Evolutionary conservation across 1,284 basidiomycete species (phyloP).

Genomic region (Cryptococcus deneoformans): DNA sequence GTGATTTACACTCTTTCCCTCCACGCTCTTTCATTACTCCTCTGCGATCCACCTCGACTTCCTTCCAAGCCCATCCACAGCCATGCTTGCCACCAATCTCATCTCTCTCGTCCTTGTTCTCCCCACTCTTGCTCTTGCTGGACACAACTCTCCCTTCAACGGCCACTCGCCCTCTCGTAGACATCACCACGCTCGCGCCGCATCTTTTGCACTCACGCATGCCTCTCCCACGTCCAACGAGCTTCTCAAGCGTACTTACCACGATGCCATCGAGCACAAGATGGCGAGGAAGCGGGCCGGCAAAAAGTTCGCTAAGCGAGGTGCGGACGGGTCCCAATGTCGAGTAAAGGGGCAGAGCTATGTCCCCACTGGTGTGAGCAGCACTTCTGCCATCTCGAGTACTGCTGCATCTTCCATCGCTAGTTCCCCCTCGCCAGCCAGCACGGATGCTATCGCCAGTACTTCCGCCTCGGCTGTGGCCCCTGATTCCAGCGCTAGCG

Average conservation of each 20-base stretch:
- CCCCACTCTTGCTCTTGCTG: constrained; percentile 11
- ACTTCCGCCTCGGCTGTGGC: not conserved
- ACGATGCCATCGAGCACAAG: constrained; percentile 13
- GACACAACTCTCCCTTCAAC: constrained; percentile 12
- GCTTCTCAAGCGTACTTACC: not conserved
- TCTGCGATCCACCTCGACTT: not conserved
- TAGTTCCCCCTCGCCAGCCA: not conserved
- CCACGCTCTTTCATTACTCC: not conserved
- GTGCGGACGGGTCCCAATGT: constrained; percentile 11
- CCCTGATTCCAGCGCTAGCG: not conserved
- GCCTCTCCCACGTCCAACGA: not conserved
- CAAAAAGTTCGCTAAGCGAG: constrained; percentile 7
- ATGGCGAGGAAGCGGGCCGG: constrained; percentile 10
- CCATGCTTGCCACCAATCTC: constrained; percentile 10
- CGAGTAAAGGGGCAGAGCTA: constrained; percentile 1
- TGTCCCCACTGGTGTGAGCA: constrained; percentile 2
- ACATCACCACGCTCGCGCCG: constrained; percentile 11
- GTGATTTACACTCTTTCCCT: not conserved
- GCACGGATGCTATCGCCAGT: constrained; percentile 15
- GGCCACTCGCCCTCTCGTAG: constrained; percentile 8
- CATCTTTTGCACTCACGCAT: constrained; percentile 1
- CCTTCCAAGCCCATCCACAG: too few species aligned
- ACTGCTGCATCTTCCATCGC: not conserved
- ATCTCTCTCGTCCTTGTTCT: constrained; percentile 16
- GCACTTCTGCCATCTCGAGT: not conserved